phyloP scores from a whole-genome alignment of 2,329 filamentous ascomycete species.

The Stenocarpella maydis region DNA sequence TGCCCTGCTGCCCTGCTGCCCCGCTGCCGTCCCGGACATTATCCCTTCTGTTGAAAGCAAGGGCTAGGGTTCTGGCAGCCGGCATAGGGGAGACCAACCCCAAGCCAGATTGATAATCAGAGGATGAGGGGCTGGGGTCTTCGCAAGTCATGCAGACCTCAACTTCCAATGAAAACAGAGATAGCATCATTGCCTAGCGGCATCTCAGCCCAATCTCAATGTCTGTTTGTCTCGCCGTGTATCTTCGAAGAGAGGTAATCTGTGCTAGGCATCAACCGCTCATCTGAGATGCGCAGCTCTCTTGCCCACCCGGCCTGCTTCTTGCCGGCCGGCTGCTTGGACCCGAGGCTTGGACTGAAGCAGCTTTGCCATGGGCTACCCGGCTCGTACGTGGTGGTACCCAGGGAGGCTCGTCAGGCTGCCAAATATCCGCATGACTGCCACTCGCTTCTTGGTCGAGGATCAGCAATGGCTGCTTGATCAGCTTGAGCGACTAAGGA shows the following conservation, averaged over 20 bases:
- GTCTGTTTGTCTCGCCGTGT: neutral
- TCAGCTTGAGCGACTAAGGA: neutral
- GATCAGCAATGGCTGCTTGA: neutral
- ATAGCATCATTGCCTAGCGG: neutral
- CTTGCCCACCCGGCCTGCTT: neutral
- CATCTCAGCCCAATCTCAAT: neutral
- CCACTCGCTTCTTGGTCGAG: neutral
- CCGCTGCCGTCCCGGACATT: conserved; percentile 12
- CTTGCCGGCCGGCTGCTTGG: neutral
- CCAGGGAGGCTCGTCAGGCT: neutral
- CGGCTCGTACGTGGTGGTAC: neutral
- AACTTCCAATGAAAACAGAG: neutral
- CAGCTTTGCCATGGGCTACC: neutral
- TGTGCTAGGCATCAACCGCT: neutral
- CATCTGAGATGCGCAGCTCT: neutral
- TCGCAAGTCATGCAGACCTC: neutral
- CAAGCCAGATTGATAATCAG: conserved; percentile 24
- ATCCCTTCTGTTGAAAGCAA: conserved; percentile 27
- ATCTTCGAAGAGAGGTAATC: neutral
- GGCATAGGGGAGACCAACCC: neutral
- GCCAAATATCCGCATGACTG: neutral
- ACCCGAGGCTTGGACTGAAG: neutral
- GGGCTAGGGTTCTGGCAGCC: conserved; percentile 12
- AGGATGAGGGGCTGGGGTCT: neutral
- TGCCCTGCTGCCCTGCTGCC: conserved; percentile 31